phyloP scores from a whole-genome alignment of 2,329 filamentous ascomycete genomes.

The Arthrobotrys entomopaga region DNA sequence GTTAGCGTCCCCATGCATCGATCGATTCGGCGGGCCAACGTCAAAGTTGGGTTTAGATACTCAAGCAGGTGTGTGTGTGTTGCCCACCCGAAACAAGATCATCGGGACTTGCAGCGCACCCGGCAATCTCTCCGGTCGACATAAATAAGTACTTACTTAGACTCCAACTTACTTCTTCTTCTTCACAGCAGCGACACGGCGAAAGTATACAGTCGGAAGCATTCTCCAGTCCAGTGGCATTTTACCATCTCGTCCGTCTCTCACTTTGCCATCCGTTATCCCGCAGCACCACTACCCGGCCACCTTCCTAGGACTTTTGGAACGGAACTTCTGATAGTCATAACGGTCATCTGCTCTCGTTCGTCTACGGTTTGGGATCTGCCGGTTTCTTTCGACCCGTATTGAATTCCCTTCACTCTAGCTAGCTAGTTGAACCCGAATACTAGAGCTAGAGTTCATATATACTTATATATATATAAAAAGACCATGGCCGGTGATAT shows the following conservation, averaged over 20 bases:
- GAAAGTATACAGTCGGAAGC: constrained; percentile 12
- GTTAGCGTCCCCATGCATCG: too few relatives aligned
- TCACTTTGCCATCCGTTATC: too few relatives aligned
- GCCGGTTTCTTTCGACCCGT: neutral
- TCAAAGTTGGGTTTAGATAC: too few relatives aligned
- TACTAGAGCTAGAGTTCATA: neutral
- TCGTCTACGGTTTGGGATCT: too few relatives aligned
- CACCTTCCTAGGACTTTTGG: too few relatives aligned
- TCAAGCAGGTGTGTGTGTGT: constrained; percentile 33
- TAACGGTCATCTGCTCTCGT: too few relatives aligned
- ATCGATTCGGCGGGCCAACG: constrained; percentile 16
- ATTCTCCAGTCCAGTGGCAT: constrained; percentile 20
- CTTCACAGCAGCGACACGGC: neutral
- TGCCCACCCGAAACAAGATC: constrained; percentile 49
- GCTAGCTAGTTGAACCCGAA: too few relatives aligned
- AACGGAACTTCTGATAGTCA: too few relatives aligned
- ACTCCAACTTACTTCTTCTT: too few relatives aligned
- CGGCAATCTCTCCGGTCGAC: constrained; percentile 8
- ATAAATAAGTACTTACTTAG: too few relatives aligned
- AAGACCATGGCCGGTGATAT: constrained; percentile 10
- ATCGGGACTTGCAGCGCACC: constrained; percentile 4
- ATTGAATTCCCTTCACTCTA: too few relatives aligned
- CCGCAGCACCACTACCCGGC: too few relatives aligned
- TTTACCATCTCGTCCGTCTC: neutral
- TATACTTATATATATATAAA: neutral